Evolutionary conservation across 169 alveolate genomes (phyloP).

Genomic region (Babesia ovis): DNA sequence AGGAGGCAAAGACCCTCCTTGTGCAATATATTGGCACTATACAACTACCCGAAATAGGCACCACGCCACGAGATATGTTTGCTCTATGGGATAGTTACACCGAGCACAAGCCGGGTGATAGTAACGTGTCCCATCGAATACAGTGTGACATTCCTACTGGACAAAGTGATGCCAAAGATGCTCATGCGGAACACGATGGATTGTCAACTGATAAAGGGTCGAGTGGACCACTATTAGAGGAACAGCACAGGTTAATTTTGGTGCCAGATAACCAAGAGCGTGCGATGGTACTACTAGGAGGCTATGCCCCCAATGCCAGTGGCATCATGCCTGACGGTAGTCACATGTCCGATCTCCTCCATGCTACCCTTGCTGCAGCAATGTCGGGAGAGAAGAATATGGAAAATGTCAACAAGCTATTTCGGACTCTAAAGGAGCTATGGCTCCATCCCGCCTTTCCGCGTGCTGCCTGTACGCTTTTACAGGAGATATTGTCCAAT

Average conservation of each 20-base stretch:
- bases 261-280: constrained; percentile 79
- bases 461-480: constrained; percentile 62
- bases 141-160: not conserved
- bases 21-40: constrained; percentile 42
- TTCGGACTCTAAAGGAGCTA: constrained; percentile 42
- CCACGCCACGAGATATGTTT: constrained; percentile 4
- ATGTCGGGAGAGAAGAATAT: constrained; percentile 5
- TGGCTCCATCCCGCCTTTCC: constrained; percentile 70
- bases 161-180: not conserved
- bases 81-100: not conserved
- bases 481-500: constrained; percentile 46
- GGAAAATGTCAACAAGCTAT: constrained; percentile 38
- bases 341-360: constrained; percentile 66
- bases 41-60: constrained; percentile 8
- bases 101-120: not conserved
- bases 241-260: constrained; percentile 54
- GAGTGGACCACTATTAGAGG: constrained; percentile 1
- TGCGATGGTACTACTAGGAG: constrained; percentile 79
- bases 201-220: not conserved
- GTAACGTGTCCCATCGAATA: not conserved
- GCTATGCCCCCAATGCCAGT: constrained; percentile 80
- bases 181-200: not conserved
- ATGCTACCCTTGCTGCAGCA: constrained; percentile 29
- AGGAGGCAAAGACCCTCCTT: constrained; percentile 32
- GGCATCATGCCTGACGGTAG: constrained; percentile 81